Conservation (phyloP, 2,329 filamentous ascomycete species). For the Fusarium udum region DNA sequence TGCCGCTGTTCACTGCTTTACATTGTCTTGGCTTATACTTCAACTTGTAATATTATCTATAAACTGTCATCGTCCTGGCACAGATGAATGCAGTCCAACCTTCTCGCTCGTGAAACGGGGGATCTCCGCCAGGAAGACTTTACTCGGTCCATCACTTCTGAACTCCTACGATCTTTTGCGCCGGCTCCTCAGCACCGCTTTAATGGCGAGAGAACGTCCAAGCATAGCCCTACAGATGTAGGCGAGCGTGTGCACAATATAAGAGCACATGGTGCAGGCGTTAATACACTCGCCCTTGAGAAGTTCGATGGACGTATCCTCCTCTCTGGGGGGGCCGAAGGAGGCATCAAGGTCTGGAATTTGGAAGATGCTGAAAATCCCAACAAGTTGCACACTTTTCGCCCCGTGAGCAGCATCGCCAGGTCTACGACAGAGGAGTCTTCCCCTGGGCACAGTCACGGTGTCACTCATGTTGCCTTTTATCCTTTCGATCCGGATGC, state of each 20-base stretch:
- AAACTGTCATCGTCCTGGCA: background rate
- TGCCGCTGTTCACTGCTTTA: background rate
- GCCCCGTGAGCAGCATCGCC: conserved; percentile 62
- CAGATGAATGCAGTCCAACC: conserved; percentile 74
- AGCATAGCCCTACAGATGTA: conserved; percentile 25
- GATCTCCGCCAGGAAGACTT: conserved; percentile 70
- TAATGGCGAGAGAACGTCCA: conserved; percentile 58
- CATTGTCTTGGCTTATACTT: background rate
- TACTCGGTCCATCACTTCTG: conserved; percentile 70
- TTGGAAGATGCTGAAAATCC: conserved; percentile 69
- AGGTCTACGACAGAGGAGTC: conserved; percentile 50
- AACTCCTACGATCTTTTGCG: conserved; percentile 75
- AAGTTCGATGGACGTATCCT: conserved; percentile 81
- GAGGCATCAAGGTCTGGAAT: conserved; percentile 87
- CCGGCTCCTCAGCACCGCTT: conserved; percentile 75
- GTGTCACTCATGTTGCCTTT: conserved; percentile 79
- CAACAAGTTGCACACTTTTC: conserved; percentile 59
- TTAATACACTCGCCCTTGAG: conserved; percentile 82
- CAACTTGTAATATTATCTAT: background rate
- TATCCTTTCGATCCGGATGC: conserved; percentile 81
- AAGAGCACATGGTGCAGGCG: conserved; percentile 80
- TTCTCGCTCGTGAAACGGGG: conserved; percentile 80
- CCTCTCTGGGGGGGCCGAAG: conserved; percentile 86
- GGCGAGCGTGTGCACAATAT: conserved; percentile 50
- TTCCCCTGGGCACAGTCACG: conserved; percentile 67